Evolutionary conservation across 768 basidiomycete genomes (phyloP), one percentile per base, ranked within the genome.

Genomic region (Boletellus ananas): DNA sequence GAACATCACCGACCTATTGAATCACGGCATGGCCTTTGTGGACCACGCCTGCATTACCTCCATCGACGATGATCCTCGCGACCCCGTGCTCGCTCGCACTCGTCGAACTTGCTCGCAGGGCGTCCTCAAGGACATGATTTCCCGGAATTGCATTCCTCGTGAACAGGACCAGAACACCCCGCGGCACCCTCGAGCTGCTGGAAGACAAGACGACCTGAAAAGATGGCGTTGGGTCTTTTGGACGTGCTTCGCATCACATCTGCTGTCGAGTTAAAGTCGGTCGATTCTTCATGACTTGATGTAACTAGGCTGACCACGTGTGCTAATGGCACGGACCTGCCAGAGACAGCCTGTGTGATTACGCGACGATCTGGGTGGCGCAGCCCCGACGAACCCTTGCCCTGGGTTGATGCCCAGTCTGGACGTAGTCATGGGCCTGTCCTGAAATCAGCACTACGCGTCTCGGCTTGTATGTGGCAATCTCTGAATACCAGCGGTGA

Each of bases 21-120:
- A 31, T 14, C 31, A 52, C 37, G 54, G 52, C 34, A 63, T 70
- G 70, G 39, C 45, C 8, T 70, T 72, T 18, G 37, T 38, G 42
- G 60, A 58, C 14, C 64, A 70, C 5, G 70, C 61, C 18, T 70
- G 69, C 49, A 59, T 70, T 17, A 70, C 70, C 16, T 60, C 70
- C 13, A 42, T 66, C 1, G 60, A 56, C 4, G 59, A 66, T 14
- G 50, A 68, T 31, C 51, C 53, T 13, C 23, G 20, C 11, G 64
- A 65, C 39, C 39, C 43, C 23, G 12, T 6, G 16, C 49, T 47
- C 21, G 44, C 43, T 43, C 59, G 52, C 40, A 49, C 50, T 17
- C 62, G 56, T 43, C 64, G 64, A 25, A 39, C 48, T 25, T 36
- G 53, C 29, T 70, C 70, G 34, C 61, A 55, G 47, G 43, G 40